Evolutionary conservation across 2,329 filamentous ascomycete species (phyloP).

Genomic region (Ophiosphaerella herpotricha): DNA sequence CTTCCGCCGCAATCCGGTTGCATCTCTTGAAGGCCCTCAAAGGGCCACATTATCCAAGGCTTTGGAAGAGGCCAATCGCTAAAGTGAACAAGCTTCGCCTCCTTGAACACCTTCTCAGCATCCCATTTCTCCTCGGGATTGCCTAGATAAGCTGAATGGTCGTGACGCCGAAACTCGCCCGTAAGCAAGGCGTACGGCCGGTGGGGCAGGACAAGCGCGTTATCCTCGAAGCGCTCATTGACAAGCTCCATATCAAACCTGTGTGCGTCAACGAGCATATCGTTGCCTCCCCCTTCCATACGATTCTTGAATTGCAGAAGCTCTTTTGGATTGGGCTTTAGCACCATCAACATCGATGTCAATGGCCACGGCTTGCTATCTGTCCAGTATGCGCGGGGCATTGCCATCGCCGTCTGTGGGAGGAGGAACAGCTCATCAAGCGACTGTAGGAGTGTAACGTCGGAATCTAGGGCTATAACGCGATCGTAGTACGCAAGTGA

Average conservation of each 20-base stretch:
- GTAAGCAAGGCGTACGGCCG: constrained; percentile 65
- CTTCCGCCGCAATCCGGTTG: constrained; percentile 51
- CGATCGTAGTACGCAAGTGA: constrained; percentile 67
- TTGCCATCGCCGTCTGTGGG: constrained; percentile 64
- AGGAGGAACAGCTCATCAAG: constrained; percentile 74
- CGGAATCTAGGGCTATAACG: constrained; percentile 65
- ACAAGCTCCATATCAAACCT: constrained; percentile 71
- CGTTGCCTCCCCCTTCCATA: constrained; percentile 34
- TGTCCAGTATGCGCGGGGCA: constrained; percentile 75
- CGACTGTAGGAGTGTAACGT: constrained; percentile 63
- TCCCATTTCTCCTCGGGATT: constrained; percentile 63
- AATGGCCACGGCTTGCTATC: constrained; percentile 59
- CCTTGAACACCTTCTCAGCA: constrained; percentile 58
- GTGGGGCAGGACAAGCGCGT: constrained; percentile 66
- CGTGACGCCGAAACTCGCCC: constrained; percentile 63
- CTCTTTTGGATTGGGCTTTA: constrained; percentile 62
- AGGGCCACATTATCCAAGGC: constrained; percentile 59
- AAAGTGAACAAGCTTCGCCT: constrained; percentile 72
- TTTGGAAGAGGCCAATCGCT: constrained; percentile 74
- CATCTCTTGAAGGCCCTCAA: constrained; percentile 48
- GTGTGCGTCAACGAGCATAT: constrained; percentile 35
- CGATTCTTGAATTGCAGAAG: constrained; percentile 46
- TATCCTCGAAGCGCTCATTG: constrained; percentile 64
- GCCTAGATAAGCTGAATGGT: constrained; percentile 60
- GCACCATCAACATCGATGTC: constrained; percentile 65